A percentile compares a stretch with the other conserved stretches of the same genome.
phyloP scores from a whole-genome alignment of 768 basidiomycete genomes.

The Russula vinacea region DNA sequence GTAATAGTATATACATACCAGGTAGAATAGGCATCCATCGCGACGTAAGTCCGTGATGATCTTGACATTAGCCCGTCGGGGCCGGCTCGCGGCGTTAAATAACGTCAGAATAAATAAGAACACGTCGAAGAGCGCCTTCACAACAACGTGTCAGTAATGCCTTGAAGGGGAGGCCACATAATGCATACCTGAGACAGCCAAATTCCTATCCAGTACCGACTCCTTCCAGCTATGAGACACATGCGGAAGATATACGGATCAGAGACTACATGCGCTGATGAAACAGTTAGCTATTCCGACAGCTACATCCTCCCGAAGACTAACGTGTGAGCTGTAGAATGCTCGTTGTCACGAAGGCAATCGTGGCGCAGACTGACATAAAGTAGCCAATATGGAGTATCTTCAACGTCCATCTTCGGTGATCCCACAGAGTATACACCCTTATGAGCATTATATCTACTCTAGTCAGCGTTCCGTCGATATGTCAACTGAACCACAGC shows the following conservation, averaged over 20 bases:
- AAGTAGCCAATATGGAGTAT: constrained; percentile 10
- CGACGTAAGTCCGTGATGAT: constrained; percentile 38
- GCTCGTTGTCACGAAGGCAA: constrained; percentile 11
- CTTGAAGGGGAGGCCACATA: not conserved
- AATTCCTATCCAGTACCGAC: constrained; percentile 27
- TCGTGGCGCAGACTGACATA: constrained; percentile 17
- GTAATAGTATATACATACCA: constrained; percentile 32
- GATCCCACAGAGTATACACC: constrained; percentile 41
- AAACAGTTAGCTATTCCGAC: not conserved
- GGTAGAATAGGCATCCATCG: constrained; percentile 41
- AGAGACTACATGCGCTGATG: constrained; percentile 1
- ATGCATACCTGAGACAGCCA: constrained; percentile 41
- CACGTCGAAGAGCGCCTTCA: constrained; percentile 40
- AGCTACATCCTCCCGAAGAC: not conserved
- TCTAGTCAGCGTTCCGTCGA: constrained; percentile 31
- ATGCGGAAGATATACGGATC: constrained; percentile 21
- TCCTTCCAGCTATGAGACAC: constrained; percentile 21
- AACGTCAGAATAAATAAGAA: constrained; percentile 38
- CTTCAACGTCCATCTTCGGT: constrained; percentile 31
- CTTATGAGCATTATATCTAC: constrained; percentile 40
- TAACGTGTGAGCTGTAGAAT: constrained; percentile 17
- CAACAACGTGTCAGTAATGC: not conserved
- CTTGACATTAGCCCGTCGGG: constrained; percentile 36
- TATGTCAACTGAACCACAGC: constrained; percentile 23
- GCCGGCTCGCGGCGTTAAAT: constrained; percentile 41